These are phyloP conservation scores for Mycena indigotica DNA, from an alignment of 768 basidiomycete species.

Conservation along the genomic window DNA sequence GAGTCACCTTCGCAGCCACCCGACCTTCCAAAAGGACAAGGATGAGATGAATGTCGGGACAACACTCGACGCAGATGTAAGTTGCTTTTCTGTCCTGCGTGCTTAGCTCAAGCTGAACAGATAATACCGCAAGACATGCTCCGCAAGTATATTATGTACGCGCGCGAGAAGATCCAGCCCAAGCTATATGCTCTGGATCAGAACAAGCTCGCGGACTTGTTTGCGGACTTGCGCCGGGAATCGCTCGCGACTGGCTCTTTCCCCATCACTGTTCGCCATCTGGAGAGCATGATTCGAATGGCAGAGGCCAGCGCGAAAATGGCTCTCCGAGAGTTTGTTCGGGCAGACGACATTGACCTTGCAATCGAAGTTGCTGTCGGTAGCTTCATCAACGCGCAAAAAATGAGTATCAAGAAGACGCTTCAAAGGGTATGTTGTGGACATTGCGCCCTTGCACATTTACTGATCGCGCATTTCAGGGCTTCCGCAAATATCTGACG, in stretches of 20 bases:
- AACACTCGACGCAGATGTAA: constrained; percentile 84
- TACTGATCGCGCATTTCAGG: constrained; percentile 43
- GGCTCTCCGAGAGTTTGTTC: constrained; percentile 94
- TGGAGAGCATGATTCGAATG: constrained; percentile 99
- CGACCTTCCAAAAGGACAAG: constrained; percentile 80
- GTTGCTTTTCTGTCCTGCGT: constrained; percentile 29
- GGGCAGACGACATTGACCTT: constrained; percentile 94
- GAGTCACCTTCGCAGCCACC: constrained; percentile 92
- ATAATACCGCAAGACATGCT: constrained; percentile 96
- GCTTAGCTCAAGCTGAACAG: constrained; percentile 42
- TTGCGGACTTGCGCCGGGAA: constrained; percentile 93
- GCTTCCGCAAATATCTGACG: constrained; percentile 96
- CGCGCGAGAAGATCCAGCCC: constrained; percentile 87
- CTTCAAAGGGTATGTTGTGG: constrained; percentile 76
- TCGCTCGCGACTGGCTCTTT: constrained; percentile 98
- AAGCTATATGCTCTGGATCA: constrained; percentile 95
- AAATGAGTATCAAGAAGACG: constrained; percentile 98
- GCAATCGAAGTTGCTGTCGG: constrained; percentile 95
- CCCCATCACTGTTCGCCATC: constrained; percentile 92
- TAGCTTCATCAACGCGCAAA: constrained; percentile 95
- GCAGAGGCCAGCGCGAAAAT: constrained; percentile 98
- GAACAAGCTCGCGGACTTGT: constrained; percentile 91
- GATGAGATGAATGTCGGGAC: constrained; percentile 97
- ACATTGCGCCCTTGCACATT: not conserved
- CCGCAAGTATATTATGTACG: constrained; percentile 99